phyloP scores from a whole-genome alignment of 768 basidiomycete genomes.

The Asterophora lycoperdoides region DNA sequence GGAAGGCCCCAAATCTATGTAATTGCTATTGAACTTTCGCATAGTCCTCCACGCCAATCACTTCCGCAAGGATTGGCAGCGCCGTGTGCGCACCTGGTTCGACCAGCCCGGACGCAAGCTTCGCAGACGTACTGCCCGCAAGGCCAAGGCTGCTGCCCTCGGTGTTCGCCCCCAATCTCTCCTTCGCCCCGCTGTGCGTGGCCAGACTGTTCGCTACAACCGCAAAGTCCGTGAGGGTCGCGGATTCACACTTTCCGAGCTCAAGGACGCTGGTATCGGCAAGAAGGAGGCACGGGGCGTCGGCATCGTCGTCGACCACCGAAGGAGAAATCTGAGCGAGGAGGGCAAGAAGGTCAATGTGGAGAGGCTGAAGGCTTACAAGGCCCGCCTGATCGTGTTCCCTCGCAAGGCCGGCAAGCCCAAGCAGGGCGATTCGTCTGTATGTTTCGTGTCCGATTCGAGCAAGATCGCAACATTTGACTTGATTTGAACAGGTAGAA shows the following conservation, averaged over 20 bases:
- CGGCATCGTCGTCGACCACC: slow-evolving; percentile 95
- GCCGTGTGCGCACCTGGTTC: slow-evolving; percentile 95
- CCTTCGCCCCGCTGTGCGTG: slow-evolving; percentile 96
- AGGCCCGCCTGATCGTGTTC: slow-evolving; percentile 90
- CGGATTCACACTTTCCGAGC: slow-evolving; percentile 91
- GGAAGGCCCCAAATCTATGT: slow-evolving; percentile 19
- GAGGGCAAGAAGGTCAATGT: slow-evolving; percentile 96
- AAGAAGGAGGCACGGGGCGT: slow-evolving; percentile 90
- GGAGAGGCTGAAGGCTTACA: slow-evolving; percentile 91
- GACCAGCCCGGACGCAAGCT: slow-evolving; percentile 98
- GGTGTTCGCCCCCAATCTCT: slow-evolving; percentile 89
- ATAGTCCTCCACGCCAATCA: slow-evolving; percentile 89
- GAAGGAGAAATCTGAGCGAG: slow-evolving; percentile 93
- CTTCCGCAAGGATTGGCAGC: slow-evolving; percentile 99
- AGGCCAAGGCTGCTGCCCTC: slow-evolving; percentile 83
- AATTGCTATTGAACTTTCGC: slow-evolving; percentile 1
- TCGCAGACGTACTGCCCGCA: slow-evolving; percentile 88
- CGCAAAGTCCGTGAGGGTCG: slow-evolving; percentile 94
- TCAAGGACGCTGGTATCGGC: slow-evolving; percentile 94
- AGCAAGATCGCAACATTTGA: slow-evolving; percentile 4
- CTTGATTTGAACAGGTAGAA: slow-evolving; percentile 51
- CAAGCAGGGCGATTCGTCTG: slow-evolving; percentile 92
- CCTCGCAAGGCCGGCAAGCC: slow-evolving; percentile 93
- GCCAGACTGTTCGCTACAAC: slow-evolving; percentile 97
- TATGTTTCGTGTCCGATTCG: slow-evolving; percentile 36